Evolutionary conservation across 2,329 filamentous ascomycete genomes (phyloP).

Genomic region (Trichoderma simmonsii): DNA sequence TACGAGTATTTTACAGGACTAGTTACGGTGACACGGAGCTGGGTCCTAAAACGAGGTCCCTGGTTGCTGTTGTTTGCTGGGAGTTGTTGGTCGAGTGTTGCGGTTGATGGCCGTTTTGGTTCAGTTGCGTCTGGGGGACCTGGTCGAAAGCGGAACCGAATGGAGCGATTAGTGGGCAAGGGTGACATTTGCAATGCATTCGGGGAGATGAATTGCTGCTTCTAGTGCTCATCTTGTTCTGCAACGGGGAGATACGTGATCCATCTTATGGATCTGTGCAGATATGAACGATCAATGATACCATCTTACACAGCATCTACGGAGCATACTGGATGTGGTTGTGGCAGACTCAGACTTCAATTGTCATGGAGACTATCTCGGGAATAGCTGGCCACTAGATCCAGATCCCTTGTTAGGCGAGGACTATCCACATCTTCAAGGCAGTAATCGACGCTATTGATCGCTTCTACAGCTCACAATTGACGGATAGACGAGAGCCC

Average conservation of each 20-base stretch:
- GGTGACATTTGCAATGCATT: not conserved
- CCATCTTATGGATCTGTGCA: not conserved
- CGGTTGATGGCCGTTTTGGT: not conserved
- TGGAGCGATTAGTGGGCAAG: not conserved
- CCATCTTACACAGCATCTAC: not conserved
- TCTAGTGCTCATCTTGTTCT: not conserved
- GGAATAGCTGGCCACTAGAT: not conserved
- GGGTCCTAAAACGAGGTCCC: not conserved
- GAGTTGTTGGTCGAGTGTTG: not conserved
- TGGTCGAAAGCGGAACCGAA: not conserved
- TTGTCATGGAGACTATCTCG: not conserved
- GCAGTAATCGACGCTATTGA: not conserved
- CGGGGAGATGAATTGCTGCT: not conserved
- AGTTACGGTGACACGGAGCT: not conserved
- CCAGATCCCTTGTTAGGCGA: not conserved
- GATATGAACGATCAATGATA: not conserved
- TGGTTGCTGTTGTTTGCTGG: not conserved
- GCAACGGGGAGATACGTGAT: not conserved
- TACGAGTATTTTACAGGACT: not conserved
- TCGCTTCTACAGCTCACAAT: not conserved
- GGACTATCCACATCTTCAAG: not conserved
- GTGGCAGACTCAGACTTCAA: not conserved
- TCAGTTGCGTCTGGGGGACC: not conserved
- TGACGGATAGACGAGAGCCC: not conserved
- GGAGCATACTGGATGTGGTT: not conserved